phyloP scores from a whole-genome alignment of 352 stramenopile genomes.

The Thraustotheca clavata region DNA sequence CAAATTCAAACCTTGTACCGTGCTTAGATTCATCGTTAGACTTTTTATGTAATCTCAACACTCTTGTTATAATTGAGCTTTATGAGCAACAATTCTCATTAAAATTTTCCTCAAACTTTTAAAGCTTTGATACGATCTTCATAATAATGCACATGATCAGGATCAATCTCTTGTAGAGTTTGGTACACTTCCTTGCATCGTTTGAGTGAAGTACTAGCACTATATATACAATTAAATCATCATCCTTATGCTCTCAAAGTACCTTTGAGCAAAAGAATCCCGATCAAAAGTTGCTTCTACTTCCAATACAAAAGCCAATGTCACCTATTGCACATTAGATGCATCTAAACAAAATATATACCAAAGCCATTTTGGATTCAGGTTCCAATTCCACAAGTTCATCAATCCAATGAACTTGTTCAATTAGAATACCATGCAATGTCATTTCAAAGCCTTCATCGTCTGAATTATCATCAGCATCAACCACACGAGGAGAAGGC shows the following conservation, averaged over 20 bases:
- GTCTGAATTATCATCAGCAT: not conserved
- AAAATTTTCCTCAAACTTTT: not conserved
- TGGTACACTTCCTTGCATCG: conserved; percentile 39
- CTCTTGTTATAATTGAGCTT: no score
- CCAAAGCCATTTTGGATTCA: conserved; percentile 62
- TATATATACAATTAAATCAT: not conserved
- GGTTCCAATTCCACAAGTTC: conserved; percentile 76
- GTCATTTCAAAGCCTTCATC: conserved; percentile 7
- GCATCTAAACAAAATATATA: conserved; percentile 15
- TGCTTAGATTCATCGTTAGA: no score
- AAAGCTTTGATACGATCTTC: conserved; percentile 21
- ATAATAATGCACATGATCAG: conserved; percentile 55
- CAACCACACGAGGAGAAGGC: conserved; percentile 26
- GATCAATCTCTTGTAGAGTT: conserved; percentile 37
- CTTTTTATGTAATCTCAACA: no score
- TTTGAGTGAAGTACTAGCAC: not conserved
- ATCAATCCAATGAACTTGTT: conserved; percentile 71
- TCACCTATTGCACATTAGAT: conserved; percentile 4
- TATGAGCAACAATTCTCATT: not conserved
- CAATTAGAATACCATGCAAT: conserved; percentile 50
- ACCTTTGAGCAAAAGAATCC: conserved; percentile 25
- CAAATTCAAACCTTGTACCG: conserved; percentile 51
- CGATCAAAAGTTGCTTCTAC: conserved; percentile 22
- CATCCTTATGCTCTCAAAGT: not conserved
- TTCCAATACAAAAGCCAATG: conserved; percentile 14